phyloP scores from a whole-genome alignment of 345 rosid genomes.

The Melastoma malabathricum region DNA sequence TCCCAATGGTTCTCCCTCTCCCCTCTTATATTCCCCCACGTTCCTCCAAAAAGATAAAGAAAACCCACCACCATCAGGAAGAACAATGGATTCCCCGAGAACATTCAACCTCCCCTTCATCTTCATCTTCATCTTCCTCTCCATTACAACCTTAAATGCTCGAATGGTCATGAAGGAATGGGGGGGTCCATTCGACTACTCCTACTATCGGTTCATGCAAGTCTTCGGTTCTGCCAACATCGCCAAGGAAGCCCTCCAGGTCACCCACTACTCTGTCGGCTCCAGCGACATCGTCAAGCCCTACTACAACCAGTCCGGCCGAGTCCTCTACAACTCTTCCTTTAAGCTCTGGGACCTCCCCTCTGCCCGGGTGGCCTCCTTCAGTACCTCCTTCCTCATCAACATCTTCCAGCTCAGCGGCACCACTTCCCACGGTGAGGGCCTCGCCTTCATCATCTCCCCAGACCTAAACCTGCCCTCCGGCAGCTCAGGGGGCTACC shows the following conservation, averaged over 20 bases:
- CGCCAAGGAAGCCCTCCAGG: conserved; percentile 30
- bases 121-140: no score
- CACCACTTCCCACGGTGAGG: conserved; percentile 24
- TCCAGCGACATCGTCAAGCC: conserved; percentile 3
- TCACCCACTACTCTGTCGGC: conserved; percentile 34
- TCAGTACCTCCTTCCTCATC: conserved; percentile 36
- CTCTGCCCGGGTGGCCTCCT: conserved; percentile 24
- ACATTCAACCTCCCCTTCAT: no score
- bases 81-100: no score
- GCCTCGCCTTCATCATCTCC: conserved; percentile 35
- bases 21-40: no score
- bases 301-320: conserved; percentile 24
- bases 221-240: conserved; percentile 14
- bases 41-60: no score
- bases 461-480: conserved; percentile 22
- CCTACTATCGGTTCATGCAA: conserved; percentile 7
- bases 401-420: conserved; percentile 17
- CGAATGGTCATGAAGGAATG: neutral
- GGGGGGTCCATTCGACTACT: conserved; percentile 18
- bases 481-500: conserved; percentile 26
- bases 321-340: conserved; percentile 17
- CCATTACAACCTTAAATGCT: neutral
- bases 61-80: no score
- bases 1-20: no score
- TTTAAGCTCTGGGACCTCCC: conserved; percentile 24